Evolutionary conservation across 2,329 filamentous ascomycete genomes (phyloP).

Genomic region (Penicillium capsulatum): DNA sequence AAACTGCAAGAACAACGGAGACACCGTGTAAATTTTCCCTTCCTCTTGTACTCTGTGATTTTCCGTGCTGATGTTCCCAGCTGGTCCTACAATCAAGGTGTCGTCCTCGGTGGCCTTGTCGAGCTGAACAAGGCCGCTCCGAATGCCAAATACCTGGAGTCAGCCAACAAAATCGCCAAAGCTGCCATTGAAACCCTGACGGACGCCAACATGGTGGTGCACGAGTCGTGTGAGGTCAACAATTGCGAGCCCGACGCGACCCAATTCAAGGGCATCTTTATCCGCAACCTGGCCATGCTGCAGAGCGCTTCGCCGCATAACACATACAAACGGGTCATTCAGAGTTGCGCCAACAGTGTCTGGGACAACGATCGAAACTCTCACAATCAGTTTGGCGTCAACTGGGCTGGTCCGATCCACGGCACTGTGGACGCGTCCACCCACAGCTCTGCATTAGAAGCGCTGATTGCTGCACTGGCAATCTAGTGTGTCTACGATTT

Average conservation of each 20-base stretch:
- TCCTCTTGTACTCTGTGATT: too few species aligned
- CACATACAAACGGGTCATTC: conserved; percentile 53
- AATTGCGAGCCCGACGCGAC: conserved; percentile 50
- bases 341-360: conserved; percentile 60
- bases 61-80: conserved; percentile 15
- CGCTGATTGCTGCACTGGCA: conserved; percentile 56
- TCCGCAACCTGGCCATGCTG: conserved; percentile 60
- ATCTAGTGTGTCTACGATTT: too few species aligned
- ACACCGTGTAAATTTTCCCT: conserved; percentile 27
- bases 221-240: conserved; percentile 52
- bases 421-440: conserved; percentile 53
- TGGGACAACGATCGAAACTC: conserved; percentile 57
- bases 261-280: conserved; percentile 71
- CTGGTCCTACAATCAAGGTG: conserved; percentile 60
- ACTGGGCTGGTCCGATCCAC: conserved; percentile 61
- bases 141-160: conserved; percentile 41
- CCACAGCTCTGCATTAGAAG: conserved; percentile 64
- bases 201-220: conserved; percentile 48
- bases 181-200: conserved; percentile 49
- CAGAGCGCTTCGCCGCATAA: conserved; percentile 49
- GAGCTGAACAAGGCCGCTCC: conserved; percentile 48
- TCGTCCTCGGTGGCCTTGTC: conserved; percentile 55
- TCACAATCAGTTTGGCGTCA: conserved; percentile 53
- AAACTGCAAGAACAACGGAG: conserved; percentile 50
- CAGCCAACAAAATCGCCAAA: conserved; percentile 49